Percentiles rank a stretch among this genome's conserved stretches.
These are phyloP conservation scores for Simplicillium sp. DNA, from an alignment of 2,329 filamentous ascomycete species.

Conservation along the genomic window DNA sequence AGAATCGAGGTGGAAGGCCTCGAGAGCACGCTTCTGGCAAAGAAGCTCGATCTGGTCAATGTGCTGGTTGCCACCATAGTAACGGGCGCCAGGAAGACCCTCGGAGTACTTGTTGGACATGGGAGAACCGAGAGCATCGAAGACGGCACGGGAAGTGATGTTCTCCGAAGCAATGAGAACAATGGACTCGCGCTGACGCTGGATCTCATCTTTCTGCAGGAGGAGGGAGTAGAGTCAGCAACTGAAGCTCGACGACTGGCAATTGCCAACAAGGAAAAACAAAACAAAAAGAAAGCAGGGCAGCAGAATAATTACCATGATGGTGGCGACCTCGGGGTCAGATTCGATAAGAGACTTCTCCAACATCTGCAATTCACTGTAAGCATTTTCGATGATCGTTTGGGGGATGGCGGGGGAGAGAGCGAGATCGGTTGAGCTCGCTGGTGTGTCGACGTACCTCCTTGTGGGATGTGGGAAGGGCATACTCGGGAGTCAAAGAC, in stretches of 20 bases:
- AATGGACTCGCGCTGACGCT: slow-evolving; percentile 97
- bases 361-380: slow-evolving; percentile 60
- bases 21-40: slow-evolving; percentile 88
- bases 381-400: slow-evolving; percentile 2
- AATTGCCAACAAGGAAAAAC: too few relatives aligned
- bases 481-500: slow-evolving; percentile 36
- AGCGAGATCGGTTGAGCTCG: background rate
- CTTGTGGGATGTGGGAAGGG: slow-evolving; percentile 44
- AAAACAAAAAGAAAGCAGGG: background rate
- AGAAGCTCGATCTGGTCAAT: slow-evolving; percentile 94
- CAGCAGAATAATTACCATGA: slow-evolving; percentile 63
- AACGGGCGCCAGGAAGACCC: slow-evolving; percentile 94
- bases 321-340: slow-evolving; percentile 88
- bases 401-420: slow-evolving; percentile 1
- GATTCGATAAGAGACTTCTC: slow-evolving; percentile 87
- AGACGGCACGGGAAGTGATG: slow-evolving; percentile 95
- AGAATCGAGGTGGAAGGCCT: slow-evolving; percentile 78
- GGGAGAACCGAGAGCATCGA: slow-evolving; percentile 88
- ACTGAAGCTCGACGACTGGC: background rate
- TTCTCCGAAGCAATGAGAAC: slow-evolving; percentile 99
- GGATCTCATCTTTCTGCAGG: slow-evolving; percentile 73
- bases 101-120: slow-evolving; percentile 99
- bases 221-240: slow-evolving; percentile 18
- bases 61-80: slow-evolving; percentile 98
- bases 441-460: slow-evolving; percentile 31